Evolutionary conservation across 257 asterid species (phyloP).

Genomic region (Coffea canephora): DNA sequence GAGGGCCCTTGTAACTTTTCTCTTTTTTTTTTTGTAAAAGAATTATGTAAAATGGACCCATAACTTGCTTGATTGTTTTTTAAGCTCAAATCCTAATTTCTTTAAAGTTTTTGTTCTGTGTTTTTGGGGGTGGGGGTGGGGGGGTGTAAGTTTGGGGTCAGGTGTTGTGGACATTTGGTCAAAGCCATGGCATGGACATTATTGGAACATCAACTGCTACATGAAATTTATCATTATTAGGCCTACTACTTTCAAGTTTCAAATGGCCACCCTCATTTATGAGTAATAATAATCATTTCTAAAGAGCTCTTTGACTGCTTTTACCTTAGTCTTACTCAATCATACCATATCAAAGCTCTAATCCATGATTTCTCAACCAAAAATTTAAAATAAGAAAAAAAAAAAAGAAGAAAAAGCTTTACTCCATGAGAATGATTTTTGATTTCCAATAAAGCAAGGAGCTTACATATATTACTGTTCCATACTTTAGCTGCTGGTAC

Average conservation of each 20-base stretch:
- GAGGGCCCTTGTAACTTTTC: too few species aligned
- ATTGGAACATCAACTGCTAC: constrained; percentile 39
- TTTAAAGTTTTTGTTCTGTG: too few species aligned
- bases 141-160: too few species aligned
- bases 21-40: too few species aligned
- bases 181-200: constrained; percentile 40
- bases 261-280: constrained; percentile 25
- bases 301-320: constrained; percentile 14
- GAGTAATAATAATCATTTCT: constrained; percentile 10
- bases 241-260: constrained; percentile 16
- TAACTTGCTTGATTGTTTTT: not conserved
- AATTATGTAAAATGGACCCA: too few species aligned
- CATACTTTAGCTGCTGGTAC: not conserved
- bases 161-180: constrained; percentile 29
- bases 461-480: not conserved
- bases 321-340: constrained; percentile 9
- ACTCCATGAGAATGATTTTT: constrained; percentile 12
- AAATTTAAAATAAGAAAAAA: too few species aligned
- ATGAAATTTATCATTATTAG: constrained; percentile 26
- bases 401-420: not conserved
- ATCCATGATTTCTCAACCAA: constrained; percentile 1
- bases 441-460: not conserved
- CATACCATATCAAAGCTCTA: constrained; percentile 5
- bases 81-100: not conserved
- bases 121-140: not conserved